These are phyloP conservation scores for Musa acuminata DNA, from an alignment of 176 grass and related monocot genomes.

Conservation along the genomic window DNA sequence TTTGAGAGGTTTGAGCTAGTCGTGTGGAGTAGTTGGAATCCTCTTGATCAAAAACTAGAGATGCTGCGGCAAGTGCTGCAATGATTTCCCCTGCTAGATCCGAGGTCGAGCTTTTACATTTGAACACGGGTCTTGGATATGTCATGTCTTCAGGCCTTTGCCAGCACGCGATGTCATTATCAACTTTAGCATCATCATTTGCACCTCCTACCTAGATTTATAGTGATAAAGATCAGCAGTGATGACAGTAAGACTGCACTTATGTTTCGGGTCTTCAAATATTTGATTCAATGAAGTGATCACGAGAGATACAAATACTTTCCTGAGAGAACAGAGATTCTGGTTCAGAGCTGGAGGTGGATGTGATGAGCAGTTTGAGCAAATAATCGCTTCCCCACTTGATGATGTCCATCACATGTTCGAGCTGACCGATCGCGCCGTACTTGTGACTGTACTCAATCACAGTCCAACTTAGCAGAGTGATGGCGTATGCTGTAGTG, in stretches of 20 bases:
- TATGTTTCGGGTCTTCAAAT: no score
- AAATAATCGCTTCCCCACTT: conserved; percentile 19
- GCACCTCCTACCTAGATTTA: neutral
- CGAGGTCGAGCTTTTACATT: conserved; percentile 30
- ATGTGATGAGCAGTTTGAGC: conserved; percentile 1
- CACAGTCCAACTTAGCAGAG: conserved; percentile 20
- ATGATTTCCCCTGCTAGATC: conserved; percentile 62
- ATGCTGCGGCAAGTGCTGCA: conserved; percentile 68
- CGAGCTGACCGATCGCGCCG: neutral
- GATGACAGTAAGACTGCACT: no score
- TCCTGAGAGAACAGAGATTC: conserved; percentile 9
- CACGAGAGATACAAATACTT: neutral
- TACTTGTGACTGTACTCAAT: conserved; percentile 19
- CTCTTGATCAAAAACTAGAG: conserved; percentile 45
- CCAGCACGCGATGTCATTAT: conserved; percentile 38
- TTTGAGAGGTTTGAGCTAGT: conserved; percentile 38
- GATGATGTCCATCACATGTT: conserved; percentile 20
- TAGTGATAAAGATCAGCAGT: neutral
- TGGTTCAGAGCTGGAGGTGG: neutral
- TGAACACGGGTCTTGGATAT: conserved; percentile 35
- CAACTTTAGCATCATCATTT: neutral
- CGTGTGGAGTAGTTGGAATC: conserved; percentile 31
- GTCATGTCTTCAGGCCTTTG: conserved; percentile 64
- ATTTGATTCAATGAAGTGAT: no score
- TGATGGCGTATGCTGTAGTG: conserved; percentile 13